A percentile compares a stretch with the other conserved stretches of the same genome.
phyloP scores from a whole-genome alignment of 2,329 filamentous ascomycete species.

The Tolypocladium tundrense region DNA sequence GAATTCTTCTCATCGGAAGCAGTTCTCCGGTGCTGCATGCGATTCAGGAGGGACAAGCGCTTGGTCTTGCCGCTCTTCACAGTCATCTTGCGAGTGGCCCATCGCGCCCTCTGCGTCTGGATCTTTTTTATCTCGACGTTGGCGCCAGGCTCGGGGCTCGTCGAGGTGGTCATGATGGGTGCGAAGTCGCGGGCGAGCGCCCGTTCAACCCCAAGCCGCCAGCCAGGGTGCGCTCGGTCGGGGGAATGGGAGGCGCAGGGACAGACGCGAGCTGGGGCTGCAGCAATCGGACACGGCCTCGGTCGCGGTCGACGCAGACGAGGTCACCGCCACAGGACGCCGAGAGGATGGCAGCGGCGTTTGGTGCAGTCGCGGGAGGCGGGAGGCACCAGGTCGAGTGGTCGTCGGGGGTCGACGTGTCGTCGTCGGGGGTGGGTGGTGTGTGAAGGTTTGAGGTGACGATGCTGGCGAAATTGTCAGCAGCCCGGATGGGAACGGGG shows the following conservation, averaged over 20 bases:
- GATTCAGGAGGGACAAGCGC: slow-evolving; percentile 71
- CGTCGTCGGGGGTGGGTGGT: not conserved
- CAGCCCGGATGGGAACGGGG: not conserved
- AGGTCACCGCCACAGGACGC: not conserved
- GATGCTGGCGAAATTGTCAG: not conserved
- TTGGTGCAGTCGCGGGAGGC: not conserved
- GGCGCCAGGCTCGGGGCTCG: slow-evolving; percentile 15
- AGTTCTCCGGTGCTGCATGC: slow-evolving; percentile 55
- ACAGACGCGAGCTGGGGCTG: not conserved
- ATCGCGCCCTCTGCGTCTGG: slow-evolving; percentile 69
- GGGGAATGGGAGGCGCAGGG: not conserved
- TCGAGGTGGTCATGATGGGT: slow-evolving; percentile 22
- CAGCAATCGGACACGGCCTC: not conserved
- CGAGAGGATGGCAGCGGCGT: not conserved
- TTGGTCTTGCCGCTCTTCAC: slow-evolving; percentile 68
- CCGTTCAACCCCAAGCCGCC: slow-evolving; percentile 25
- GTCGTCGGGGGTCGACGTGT: not conserved
- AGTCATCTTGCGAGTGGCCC: slow-evolving; percentile 86
- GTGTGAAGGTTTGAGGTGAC: not conserved
- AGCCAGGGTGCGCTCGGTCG: slow-evolving; percentile 20
- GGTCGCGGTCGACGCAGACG: not conserved
- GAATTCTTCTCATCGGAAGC: slow-evolving; percentile 60
- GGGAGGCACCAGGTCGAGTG: not conserved
- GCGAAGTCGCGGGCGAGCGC: slow-evolving; percentile 25
- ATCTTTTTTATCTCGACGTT: slow-evolving; percentile 9